Percentiles rank a stretch among this genome's conserved stretches.
These are phyloP conservation scores for Ophiostoma ulmi DNA, from an alignment of 2,329 filamentous ascomycete genomes.

Conservation along the genomic window DNA sequence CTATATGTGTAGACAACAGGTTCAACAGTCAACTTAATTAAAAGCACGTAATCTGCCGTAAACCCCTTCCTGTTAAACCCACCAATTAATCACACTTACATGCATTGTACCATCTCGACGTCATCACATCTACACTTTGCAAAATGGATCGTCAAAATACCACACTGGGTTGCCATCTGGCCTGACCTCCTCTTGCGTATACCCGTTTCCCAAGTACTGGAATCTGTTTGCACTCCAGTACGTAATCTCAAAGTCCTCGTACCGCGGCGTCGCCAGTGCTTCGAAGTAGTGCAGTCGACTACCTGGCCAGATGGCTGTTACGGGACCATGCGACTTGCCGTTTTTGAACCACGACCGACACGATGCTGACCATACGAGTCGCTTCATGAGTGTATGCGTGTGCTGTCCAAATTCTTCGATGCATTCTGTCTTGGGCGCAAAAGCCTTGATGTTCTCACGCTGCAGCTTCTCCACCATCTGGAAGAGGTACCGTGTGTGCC, in stretches of 20 bases:
- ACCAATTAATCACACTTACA: background rate
- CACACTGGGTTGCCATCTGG: background rate
- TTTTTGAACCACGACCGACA: constrained; percentile 35
- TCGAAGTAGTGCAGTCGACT: constrained; percentile 42
- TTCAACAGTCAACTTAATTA: background rate
- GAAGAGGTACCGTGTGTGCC: constrained; percentile 34
- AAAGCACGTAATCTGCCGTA: background rate
- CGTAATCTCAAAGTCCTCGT: constrained; percentile 43
- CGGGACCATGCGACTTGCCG: constrained; percentile 36
- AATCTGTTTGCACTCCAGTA: constrained; percentile 34
- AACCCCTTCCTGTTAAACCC: background rate
- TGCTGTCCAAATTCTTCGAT: constrained; percentile 31
- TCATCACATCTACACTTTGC: background rate
- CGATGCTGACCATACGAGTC: constrained; percentile 31
- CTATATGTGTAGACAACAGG: background rate
- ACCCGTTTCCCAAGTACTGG: constrained; percentile 40
- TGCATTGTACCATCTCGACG: background rate
- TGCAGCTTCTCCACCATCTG: constrained; percentile 28
- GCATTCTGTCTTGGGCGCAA: background rate
- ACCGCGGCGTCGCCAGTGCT: constrained; percentile 38
- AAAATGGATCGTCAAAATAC: constrained; percentile 17
- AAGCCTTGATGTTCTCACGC: constrained; percentile 32
- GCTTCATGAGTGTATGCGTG: constrained; percentile 32
- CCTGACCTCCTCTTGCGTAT: constrained; percentile 26
- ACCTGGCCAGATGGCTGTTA: constrained; percentile 42